These are phyloP conservation scores for Candida michaelii DNA, from an alignment of 805 yeast genomes.

Conservation along the genomic window DNA sequence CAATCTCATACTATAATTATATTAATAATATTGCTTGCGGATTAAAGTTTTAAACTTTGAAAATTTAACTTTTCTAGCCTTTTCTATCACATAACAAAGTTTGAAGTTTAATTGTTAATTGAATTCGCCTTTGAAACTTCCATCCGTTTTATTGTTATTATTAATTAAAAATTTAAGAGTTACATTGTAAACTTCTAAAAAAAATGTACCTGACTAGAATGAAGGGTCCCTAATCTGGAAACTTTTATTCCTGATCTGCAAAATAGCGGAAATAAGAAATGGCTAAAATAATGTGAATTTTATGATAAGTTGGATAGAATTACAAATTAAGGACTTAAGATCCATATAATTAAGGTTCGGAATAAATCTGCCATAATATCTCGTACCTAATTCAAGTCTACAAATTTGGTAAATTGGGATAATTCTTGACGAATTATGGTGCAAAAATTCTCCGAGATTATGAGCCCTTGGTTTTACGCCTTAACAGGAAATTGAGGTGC, in stretches of 20 bases:
- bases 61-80: background rate
- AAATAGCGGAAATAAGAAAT: too few relatives aligned
- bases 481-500: constrained; percentile 5
- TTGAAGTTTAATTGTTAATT: background rate
- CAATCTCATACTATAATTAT: too few relatives aligned
- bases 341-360: too few relatives aligned
- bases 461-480: background rate
- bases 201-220: background rate
- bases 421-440: too few relatives aligned
- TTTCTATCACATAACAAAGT: background rate
- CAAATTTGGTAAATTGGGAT: too few relatives aligned
- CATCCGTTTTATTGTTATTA: background rate
- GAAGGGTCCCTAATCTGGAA: background rate
- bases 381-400: background rate
- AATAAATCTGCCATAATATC: too few relatives aligned
- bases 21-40: background rate
- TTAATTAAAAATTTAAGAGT: too few relatives aligned
- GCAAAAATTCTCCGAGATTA: background rate
- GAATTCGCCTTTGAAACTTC: background rate
- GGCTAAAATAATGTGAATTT: too few relatives aligned
- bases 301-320: too few relatives aligned
- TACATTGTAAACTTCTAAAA: background rate
- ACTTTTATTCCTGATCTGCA: too few relatives aligned
- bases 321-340: too few relatives aligned
- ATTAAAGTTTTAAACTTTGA: background rate